Evolutionary conservation across 2,329 filamentous ascomycete species (phyloP).

Genomic region (Fusarium oligoseptatum): DNA sequence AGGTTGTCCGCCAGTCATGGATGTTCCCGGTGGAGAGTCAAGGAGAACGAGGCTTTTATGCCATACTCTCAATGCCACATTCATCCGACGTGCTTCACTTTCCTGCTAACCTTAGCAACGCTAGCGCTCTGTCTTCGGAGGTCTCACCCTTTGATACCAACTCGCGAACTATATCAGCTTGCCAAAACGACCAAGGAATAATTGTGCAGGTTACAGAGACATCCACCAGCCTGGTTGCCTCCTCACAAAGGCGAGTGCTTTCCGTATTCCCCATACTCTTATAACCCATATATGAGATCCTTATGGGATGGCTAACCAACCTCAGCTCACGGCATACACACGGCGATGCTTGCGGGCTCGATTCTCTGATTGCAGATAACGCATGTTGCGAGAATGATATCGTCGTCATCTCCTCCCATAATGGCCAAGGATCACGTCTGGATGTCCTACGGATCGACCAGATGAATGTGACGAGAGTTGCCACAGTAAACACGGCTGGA

Average conservation of each 20-base stretch:
- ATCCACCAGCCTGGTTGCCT: slow-evolving; percentile 56
- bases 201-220: slow-evolving; percentile 69
- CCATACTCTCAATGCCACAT: slow-evolving; percentile 65
- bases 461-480: slow-evolving; percentile 46
- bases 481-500: slow-evolving; percentile 55
- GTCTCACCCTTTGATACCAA: slow-evolving; percentile 63
- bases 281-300: not conserved
- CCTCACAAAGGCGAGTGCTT: slow-evolving; percentile 48
- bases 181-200: slow-evolving; percentile 51
- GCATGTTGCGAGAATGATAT: slow-evolving; percentile 56
- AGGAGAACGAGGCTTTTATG: slow-evolving; percentile 43
- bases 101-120: slow-evolving; percentile 61
- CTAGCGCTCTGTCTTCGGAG: slow-evolving; percentile 57
- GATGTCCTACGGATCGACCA: slow-evolving; percentile 55
- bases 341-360: slow-evolving; percentile 49
- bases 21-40: slow-evolving; percentile 54
- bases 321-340: slow-evolving; percentile 49
- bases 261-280: not conserved
- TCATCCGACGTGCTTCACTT: slow-evolving; percentile 63
- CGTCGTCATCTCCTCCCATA: slow-evolving; percentile 60
- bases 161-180: slow-evolving; percentile 65
- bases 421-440: slow-evolving; percentile 53
- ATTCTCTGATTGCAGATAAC: slow-evolving; percentile 54
- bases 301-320: slow-evolving; percentile 28
- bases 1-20: slow-evolving; percentile 67